Evolutionary conservation across 805 yeast genomes (phyloP).

Genomic region (Ogataea pini): DNA sequence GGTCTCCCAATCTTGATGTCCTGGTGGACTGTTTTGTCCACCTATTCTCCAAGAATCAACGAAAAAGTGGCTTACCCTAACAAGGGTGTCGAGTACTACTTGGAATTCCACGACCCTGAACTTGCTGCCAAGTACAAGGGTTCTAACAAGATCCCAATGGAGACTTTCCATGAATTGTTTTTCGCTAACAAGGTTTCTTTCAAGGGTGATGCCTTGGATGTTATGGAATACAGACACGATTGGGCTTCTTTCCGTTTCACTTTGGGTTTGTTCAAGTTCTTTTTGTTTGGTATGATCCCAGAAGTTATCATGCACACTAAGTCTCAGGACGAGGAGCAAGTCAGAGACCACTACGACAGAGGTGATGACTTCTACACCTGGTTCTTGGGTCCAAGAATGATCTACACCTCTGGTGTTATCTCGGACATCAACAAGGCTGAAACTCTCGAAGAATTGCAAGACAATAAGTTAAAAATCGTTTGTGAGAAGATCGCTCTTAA

Average conservation of each 20-base stretch:
- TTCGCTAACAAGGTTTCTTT: constrained; percentile 82
- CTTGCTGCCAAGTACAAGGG: constrained; percentile 71
- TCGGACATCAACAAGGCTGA: constrained; percentile 70
- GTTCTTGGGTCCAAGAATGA: constrained; percentile 94
- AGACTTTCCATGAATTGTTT: constrained; percentile 86
- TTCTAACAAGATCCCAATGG: constrained; percentile 80
- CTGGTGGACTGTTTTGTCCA: constrained; percentile 78
- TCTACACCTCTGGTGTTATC: constrained; percentile 86
- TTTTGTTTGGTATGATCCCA: constrained; percentile 85
- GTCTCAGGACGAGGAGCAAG: constrained; percentile 95
- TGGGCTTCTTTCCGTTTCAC: constrained; percentile 88
- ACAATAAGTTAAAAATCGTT: constrained; percentile 82
- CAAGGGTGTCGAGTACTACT: constrained; percentile 73
- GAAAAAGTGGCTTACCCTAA: constrained; percentile 76
- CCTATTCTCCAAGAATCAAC: constrained; percentile 78
- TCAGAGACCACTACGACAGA: constrained; percentile 92
- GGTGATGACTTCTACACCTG: constrained; percentile 94
- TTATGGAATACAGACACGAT: constrained; percentile 85
- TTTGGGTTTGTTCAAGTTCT: constrained; percentile 70
- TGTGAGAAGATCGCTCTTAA: constrained; percentile 81
- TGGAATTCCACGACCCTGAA: constrained; percentile 77
- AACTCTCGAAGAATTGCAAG: constrained; percentile 79
- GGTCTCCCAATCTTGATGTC: constrained; percentile 75
- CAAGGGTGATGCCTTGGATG: constrained; percentile 84
- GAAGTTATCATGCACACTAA: constrained; percentile 90